Conservation (phyloP, 495 filamentous ascomycete genomes). For the Saxophila tyrrhenica region DNA sequence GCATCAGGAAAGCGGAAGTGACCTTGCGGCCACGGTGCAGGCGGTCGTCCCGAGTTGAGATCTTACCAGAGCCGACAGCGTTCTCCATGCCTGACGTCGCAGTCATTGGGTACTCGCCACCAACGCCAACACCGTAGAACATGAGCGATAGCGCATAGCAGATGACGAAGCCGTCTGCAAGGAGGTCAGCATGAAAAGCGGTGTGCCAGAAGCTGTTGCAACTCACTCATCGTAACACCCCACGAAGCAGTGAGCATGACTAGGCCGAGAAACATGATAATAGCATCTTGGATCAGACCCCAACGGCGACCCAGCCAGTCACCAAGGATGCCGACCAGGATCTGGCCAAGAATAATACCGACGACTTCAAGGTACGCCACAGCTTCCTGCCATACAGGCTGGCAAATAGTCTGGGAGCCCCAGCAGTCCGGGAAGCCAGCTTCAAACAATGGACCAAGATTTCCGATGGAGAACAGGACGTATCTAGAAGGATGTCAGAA, state of each 20-base stretch:
- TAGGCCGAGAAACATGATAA: slow-evolving; percentile 82
- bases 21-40: slow-evolving; percentile 88
- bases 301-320: slow-evolving; percentile 65
- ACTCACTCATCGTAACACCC: slow-evolving; percentile 50
- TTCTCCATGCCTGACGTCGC: slow-evolving; percentile 94
- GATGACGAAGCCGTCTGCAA: slow-evolving; percentile 70
- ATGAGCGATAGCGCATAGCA: slow-evolving; percentile 86
- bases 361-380: slow-evolving; percentile 76
- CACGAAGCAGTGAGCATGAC: slow-evolving; percentile 78
- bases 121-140: slow-evolving; percentile 83
- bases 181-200: not conserved
- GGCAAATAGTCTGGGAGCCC: slow-evolving; percentile 51
- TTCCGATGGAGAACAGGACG: slow-evolving; percentile 90
- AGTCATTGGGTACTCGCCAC: slow-evolving; percentile 91
- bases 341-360: slow-evolving; percentile 81
- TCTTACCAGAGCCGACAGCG: slow-evolving; percentile 66
- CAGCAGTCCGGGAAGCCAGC: slow-evolving; percentile 63
- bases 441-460: slow-evolving; percentile 65
- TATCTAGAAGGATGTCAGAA: slow-evolving; percentile 38
- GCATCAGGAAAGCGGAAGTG: slow-evolving; percentile 89
- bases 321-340: slow-evolving; percentile 23
- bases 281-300: slow-evolving; percentile 86
- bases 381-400: slow-evolving; percentile 59
- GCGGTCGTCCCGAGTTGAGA: slow-evolving; percentile 81
- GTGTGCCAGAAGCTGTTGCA: too few relatives aligned